Base-by-base conservation (phyloP, 2,329 filamentous ascomycete genomes). In the Fusarium verrucosum region DNA sequence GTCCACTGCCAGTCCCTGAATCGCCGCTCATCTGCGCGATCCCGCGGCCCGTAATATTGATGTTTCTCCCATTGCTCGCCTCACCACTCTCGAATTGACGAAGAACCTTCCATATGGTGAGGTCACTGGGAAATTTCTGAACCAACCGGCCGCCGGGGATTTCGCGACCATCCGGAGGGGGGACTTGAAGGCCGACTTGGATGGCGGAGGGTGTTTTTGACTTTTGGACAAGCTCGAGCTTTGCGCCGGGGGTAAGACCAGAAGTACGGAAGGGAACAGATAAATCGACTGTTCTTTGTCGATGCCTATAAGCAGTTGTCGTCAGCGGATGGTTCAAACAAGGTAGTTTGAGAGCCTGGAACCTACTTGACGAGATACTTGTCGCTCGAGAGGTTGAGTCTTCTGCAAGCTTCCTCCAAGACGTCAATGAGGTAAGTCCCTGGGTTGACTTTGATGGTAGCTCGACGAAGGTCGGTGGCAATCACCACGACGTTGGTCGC, bases 401-500 rank as follows among this genome's bases (percentile, higher is more conserved):
- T 96, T 69, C 83, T 83, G 76, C 94, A 98, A 41, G 94, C 94
- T 77, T 98, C 91, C 62, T 92, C 87, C 17, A 97, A 83, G 3
- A 99, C 86, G 74, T 97, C 94, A 56, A 90, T 90, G 69, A 99
- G 81, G 70, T 92, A 90, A 65, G 89, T 97, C 53, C 85, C 85
- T 0, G 93, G 92, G 0, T 85, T 90, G 53, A 95, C 94, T 78
- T 96, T 96, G 77, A 99, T 83, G 37, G 87, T 91, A 46, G 89
- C 86, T 70, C 92, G 87, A 68, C 91, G 89, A 69, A 94, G 85
- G 69, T 92, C 88, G 35, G 90, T 87, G 75, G 94, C 89, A 66
- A 97, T 89, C 50, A 98, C 92, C 70, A 94, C 90, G 57, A 98
- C 92, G 75, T 95, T 91, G 50, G 93, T 90, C 67, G 92, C 87